A percentile compares a stretch with the other conserved stretches of the same genome.
Evolutionary conservation across 2,329 filamentous ascomycete species (phyloP).

Genomic region (Botryotinia calthae): DNA sequence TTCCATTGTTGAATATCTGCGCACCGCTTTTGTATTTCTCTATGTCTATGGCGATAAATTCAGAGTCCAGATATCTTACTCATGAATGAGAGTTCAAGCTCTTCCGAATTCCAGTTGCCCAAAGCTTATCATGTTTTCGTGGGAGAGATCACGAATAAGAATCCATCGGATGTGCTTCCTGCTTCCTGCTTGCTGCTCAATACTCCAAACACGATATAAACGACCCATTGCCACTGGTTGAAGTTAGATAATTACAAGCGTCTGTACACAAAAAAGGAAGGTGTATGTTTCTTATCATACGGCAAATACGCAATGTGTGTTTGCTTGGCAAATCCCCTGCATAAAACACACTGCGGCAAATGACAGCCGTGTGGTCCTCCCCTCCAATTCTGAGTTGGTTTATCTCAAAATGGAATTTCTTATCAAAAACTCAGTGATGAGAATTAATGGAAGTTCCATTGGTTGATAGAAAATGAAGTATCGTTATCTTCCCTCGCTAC

Average conservation of each 20-base stretch:
- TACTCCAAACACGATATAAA: background rate
- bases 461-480: background rate
- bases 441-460: background rate
- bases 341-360: background rate
- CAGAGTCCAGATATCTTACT: background rate
- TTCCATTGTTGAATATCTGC: background rate
- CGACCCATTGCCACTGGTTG: background rate
- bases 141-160: background rate
- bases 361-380: background rate
- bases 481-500: background rate
- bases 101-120: background rate
- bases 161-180: background rate
- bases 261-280: background rate
- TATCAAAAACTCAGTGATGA: background rate
- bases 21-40: background rate
- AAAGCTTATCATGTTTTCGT: background rate
- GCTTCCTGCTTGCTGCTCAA: background rate
- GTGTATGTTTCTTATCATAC: slow-evolving; percentile 1
- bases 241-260: background rate
- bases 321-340: background rate
- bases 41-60: background rate
- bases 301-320: background rate
- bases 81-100: background rate
- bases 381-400: background rate
- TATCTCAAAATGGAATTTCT: background rate